Conservation (phyloP, 1,284 basidiomycete genomes). For the Microbotryum violaceum region DNA sequence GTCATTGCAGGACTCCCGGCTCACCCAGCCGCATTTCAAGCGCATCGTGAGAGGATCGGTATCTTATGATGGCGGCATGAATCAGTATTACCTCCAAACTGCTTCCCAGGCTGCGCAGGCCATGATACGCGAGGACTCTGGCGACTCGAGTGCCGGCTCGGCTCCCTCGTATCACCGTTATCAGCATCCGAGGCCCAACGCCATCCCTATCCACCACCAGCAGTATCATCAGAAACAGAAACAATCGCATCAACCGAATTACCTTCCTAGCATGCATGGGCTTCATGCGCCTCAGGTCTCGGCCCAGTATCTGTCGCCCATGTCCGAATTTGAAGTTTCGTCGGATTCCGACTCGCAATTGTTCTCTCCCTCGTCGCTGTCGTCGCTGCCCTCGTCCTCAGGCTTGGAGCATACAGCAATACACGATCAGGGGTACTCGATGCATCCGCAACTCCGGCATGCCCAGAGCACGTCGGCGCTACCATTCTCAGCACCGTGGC, state of each 20-base stretch:
- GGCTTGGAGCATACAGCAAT: conserved; percentile 9
- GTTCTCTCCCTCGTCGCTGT: conserved; percentile 23
- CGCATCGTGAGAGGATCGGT: conserved; percentile 4
- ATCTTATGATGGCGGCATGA: conserved; percentile 21
- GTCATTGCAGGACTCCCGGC: too few relatives aligned
- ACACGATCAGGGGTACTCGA: conserved; percentile 1
- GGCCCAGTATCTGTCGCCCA: conserved; percentile 13
- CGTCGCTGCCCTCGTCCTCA: conserved; percentile 23
- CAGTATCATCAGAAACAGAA: conserved; percentile 9
- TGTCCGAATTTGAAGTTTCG: conserved; percentile 16
- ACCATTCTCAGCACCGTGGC: background rate
- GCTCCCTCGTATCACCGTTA: conserved; percentile 16
- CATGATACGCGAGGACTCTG: conserved; percentile 1
- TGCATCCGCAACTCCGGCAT: background rate
- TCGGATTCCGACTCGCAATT: conserved; percentile 17
- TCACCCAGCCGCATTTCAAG: too few relatives aligned
- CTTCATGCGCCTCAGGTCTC: too few relatives aligned
- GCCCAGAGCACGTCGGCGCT: background rate
- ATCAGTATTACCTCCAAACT: background rate
- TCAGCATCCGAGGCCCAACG: conserved; percentile 13
- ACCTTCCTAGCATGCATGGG: too few relatives aligned
- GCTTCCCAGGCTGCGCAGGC: background rate
- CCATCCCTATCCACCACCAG: background rate
- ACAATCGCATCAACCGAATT: background rate
- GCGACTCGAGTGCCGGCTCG: background rate